Percentiles rank a stretch among this genome's conserved stretches.
phyloP scores from a whole-genome alignment of 2,329 filamentous ascomycete genomes.

The Mariannaea elegans region DNA sequence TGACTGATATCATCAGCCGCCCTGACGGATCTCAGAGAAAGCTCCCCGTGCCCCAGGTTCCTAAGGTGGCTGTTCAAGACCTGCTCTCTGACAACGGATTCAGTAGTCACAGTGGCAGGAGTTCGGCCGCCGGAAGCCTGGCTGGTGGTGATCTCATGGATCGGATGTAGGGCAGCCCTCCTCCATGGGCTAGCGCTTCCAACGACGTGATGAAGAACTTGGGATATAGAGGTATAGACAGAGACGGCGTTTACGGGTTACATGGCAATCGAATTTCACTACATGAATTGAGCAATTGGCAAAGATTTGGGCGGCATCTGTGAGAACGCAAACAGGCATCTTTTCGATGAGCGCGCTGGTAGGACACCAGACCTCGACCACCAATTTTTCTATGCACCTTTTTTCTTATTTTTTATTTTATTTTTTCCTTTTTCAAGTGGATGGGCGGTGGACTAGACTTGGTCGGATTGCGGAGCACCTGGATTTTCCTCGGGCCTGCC shows the following conservation, averaged over 20 bases:
- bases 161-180: slow-evolving; percentile 51
- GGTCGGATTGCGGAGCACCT: slow-evolving; percentile 42
- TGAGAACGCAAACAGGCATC: slow-evolving; percentile 30
- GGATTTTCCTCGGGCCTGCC: slow-evolving; percentile 43
- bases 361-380: slow-evolving; percentile 18
- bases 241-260: slow-evolving; percentile 49
- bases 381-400: slow-evolving; percentile 9
- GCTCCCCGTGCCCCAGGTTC: slow-evolving; percentile 88
- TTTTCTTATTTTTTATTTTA: slow-evolving; percentile 13
- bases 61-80: slow-evolving; percentile 88
- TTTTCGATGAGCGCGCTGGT: slow-evolving; percentile 14
- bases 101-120: slow-evolving; percentile 77
- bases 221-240: slow-evolving; percentile 52
- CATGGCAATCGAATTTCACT: slow-evolving; percentile 38
- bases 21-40: slow-evolving; percentile 90
- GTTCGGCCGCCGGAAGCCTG: slow-evolving; percentile 80
- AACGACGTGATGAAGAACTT: slow-evolving; percentile 50
- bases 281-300: slow-evolving; percentile 36
- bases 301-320: slow-evolving; percentile 37
- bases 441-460: slow-evolving; percentile 39
- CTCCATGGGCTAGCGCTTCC: slow-evolving; percentile 36
- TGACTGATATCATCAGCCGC: slow-evolving; percentile 92
- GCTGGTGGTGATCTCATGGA: slow-evolving; percentile 76
- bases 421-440: slow-evolving; percentile 26
- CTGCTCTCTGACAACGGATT: slow-evolving; percentile 75